Evolutionary conservation across 768 basidiomycete genomes (phyloP).

Genomic region (Kondoa malvinella): DNA sequence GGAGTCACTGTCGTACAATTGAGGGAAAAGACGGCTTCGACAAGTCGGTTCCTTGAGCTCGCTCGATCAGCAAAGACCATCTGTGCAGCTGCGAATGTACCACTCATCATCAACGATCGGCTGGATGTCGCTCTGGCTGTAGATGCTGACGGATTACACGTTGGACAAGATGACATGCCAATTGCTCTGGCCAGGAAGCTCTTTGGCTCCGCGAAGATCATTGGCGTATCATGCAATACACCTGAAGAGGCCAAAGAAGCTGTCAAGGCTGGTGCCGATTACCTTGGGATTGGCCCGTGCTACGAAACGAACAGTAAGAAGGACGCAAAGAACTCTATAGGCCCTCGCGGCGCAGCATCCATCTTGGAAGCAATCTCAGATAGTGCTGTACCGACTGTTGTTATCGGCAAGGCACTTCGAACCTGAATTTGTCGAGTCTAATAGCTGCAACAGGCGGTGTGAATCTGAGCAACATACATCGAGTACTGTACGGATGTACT

Average conservation of each 20-base stretch:
- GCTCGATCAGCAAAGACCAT: slow-evolving; percentile 52
- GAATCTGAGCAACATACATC: slow-evolving; percentile 56
- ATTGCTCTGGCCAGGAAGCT: slow-evolving; percentile 47
- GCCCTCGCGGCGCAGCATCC: slow-evolving; percentile 53
- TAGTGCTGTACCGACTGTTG: slow-evolving; percentile 53
- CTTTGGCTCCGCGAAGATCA: slow-evolving; percentile 50
- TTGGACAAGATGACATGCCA: slow-evolving; percentile 51
- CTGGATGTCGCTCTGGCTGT: slow-evolving; percentile 71
- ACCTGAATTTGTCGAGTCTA: background rate
- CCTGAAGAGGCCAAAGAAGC: slow-evolving; percentile 49
- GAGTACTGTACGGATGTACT: slow-evolving; percentile 53
- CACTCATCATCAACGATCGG: slow-evolving; percentile 62
- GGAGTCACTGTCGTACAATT: slow-evolving; percentile 83
- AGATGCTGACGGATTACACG: slow-evolving; percentile 56
- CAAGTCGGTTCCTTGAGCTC: slow-evolving; percentile 65
- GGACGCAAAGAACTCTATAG: slow-evolving; percentile 47
- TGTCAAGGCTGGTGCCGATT: slow-evolving; percentile 50
- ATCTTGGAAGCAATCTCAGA: slow-evolving; percentile 51
- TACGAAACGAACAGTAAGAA: slow-evolving; percentile 68
- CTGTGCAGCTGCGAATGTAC: slow-evolving; percentile 51
- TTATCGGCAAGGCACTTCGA: slow-evolving; percentile 48
- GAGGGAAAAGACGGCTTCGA: slow-evolving; percentile 68
- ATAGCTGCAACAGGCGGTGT: slow-evolving; percentile 62
- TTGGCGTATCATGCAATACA: slow-evolving; percentile 66
- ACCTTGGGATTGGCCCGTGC: slow-evolving; percentile 72